Evolutionary conservation across 352 stramenopile species (phyloP).

Genomic region (Pythium rhizo-oryzae): DNA sequence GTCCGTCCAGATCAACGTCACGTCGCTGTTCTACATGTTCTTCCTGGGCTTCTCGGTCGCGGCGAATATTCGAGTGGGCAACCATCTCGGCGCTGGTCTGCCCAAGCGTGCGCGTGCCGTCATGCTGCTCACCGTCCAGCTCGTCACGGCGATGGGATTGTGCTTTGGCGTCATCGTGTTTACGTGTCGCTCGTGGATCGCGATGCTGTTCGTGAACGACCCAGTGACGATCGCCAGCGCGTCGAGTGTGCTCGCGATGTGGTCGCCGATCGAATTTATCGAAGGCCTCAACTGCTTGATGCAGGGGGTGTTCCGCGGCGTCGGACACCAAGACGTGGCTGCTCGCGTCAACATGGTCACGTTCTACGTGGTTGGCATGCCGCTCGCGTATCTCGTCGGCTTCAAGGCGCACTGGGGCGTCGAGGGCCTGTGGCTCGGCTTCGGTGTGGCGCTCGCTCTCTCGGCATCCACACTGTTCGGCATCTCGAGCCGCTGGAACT

Average conservation of each 20-base stretch:
- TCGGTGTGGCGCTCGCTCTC: slow-evolving; percentile 50
- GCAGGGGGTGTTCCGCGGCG: slow-evolving; percentile 75
- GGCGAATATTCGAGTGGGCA: slow-evolving; percentile 74
- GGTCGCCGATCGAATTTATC: slow-evolving; percentile 62
- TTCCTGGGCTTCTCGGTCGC: slow-evolving; percentile 68
- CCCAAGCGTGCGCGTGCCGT: slow-evolving; percentile 54
- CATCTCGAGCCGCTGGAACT: slow-evolving; percentile 43
- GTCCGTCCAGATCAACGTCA: slow-evolving; percentile 71
- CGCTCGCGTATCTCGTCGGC: slow-evolving; percentile 56
- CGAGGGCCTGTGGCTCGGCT: slow-evolving; percentile 81
- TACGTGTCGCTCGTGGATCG: slow-evolving; percentile 44
- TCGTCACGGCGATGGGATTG: slow-evolving; percentile 36
- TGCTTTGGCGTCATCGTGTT: slow-evolving; percentile 44
- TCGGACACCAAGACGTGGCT: slow-evolving; percentile 63
- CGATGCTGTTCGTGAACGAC: slow-evolving; percentile 46
- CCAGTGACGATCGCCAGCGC: slow-evolving; percentile 41
- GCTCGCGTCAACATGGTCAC: slow-evolving; percentile 64
- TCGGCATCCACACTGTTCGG: slow-evolving; percentile 33
- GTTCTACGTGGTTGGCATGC: slow-evolving; percentile 79
- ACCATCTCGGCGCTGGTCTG: slow-evolving; percentile 69
- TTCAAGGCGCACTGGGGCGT: slow-evolving; percentile 48
- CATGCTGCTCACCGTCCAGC: slow-evolving; percentile 39
- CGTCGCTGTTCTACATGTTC: slow-evolving; percentile 73
- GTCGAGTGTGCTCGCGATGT: slow-evolving; percentile 50
- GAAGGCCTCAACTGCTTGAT: slow-evolving; percentile 70